Percentiles rank a stretch among this genome's conserved stretches.
These are phyloP conservation scores for Laetiporus sulphureus DNA, from an alignment of 1,284 basidiomycete species.

Conservation along the genomic window DNA sequence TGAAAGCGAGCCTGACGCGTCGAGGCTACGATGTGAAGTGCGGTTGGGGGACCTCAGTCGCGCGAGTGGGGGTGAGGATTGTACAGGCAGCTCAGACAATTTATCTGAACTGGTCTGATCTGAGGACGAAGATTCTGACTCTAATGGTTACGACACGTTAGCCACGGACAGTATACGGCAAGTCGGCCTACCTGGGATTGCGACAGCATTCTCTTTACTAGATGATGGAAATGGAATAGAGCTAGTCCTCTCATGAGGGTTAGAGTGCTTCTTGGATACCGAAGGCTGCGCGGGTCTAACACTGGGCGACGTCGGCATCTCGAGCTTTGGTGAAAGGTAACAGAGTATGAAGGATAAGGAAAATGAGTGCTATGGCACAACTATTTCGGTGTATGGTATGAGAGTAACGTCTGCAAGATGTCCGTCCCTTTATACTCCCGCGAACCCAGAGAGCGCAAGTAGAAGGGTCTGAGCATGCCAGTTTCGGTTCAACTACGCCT, in stretches of 20 bases:
- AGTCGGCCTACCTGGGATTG: conserved; percentile 4
- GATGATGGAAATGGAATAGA: conserved; percentile 11
- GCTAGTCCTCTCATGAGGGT: neutral
- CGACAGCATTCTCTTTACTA: neutral
- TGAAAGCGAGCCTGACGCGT: conserved; percentile 23
- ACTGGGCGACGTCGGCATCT: neutral
- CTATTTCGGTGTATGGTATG: neutral
- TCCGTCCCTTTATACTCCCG: neutral
- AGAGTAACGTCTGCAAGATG: neutral
- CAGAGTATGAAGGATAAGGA: neutral
- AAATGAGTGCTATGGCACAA: neutral
- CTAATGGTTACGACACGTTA: conserved; percentile 8
- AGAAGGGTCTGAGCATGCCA: neutral
- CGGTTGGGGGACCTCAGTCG: conserved; percentile 19
- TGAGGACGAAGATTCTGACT: conserved; percentile 25
- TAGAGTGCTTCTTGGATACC: neutral
- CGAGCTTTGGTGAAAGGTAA: neutral
- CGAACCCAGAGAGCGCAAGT: neutral
- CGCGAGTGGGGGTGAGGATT: conserved; percentile 23
- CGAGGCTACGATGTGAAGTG: conserved; percentile 17
- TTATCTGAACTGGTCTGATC: conserved; percentile 33
- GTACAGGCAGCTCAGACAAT: conserved; percentile 31
- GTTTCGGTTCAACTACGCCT: too few species aligned
- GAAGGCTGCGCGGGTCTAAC: neutral
- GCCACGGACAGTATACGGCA: neutral